phyloP scores from a whole-genome alignment of 2,329 filamentous ascomycete species.

The Hypoxylon sp. region DNA sequence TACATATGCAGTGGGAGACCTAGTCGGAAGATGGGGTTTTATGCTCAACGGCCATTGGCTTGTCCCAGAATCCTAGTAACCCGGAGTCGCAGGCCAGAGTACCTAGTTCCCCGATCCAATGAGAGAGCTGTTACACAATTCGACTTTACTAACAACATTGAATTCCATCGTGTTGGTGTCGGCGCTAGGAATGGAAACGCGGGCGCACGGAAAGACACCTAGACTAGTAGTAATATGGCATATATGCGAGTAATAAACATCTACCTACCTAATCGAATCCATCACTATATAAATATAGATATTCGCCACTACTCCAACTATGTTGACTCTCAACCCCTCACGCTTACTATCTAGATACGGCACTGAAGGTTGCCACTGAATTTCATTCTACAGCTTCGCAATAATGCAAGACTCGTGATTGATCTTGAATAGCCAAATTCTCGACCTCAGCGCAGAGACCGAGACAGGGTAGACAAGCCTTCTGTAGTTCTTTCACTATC shows the following conservation, averaged over 20 bases:
- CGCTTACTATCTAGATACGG: conserved; percentile 1
- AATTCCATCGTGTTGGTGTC: background rate
- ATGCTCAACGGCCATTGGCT: conserved; percentile 16
- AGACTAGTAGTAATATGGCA: background rate
- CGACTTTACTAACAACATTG: background rate
- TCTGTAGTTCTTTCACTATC: background rate
- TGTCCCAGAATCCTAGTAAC: conserved; percentile 12
- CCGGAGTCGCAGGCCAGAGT: conserved; percentile 6
- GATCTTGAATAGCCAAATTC: background rate
- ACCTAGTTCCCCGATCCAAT: conserved; percentile 18
- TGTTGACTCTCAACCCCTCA: background rate
- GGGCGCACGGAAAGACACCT: background rate
- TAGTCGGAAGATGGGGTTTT: conserved; percentile 28
- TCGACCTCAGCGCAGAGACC: background rate
- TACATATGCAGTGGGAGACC: background rate
- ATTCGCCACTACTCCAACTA: background rate
- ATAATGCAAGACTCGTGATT: background rate
- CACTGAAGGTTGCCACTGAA: background rate
- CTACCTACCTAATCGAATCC: background rate
- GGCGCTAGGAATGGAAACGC: background rate
- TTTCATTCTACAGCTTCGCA: background rate
- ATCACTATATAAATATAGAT: background rate
- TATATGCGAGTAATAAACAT: background rate
- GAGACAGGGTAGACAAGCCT: background rate
- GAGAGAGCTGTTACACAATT: background rate